Base-by-base conservation (phyloP, 495 filamentous ascomycete genomes). In the Talaromyces wortmannii region DNA sequence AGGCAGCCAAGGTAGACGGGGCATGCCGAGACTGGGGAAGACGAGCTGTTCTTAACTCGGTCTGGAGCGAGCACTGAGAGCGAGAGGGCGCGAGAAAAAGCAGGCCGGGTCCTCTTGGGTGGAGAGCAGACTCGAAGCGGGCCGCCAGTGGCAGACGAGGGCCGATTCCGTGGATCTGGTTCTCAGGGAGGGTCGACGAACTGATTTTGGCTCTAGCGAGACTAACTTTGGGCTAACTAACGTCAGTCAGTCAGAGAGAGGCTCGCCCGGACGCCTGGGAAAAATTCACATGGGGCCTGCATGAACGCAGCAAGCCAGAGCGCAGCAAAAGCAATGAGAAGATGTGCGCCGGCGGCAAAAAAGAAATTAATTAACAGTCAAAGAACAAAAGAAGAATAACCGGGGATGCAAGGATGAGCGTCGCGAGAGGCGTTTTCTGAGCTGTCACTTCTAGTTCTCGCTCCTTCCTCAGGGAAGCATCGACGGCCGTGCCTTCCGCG, bases 121-220 rank as follows among this genome's bases (percentile, higher is more conserved):
- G 29, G n/a, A 48, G 46, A 31, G 45, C 17, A 29, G 30, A 5
- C 31, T 48, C 15, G 16, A 30, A 31, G 48, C 33, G 31, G 33
- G n/a, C 45, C 10, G 45, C 13, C 45, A 16, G 13, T 16, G 11
- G n/a, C 45, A 46, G 10, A 16, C 17, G 45, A 23, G 13, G 45
- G 10, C 7, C 45, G 45, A 23, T 46, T 16, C 48, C 48, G 48
- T 50, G 48, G 48, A 50, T 50, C 48, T 50, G 48, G 48, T 50
- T 50, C 31, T 18, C 31, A 40, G 8, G 36, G 36, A 8, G 5
- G 36, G 36, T 40, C 36, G 36, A 40, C 13, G 36, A 40, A 40
- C 36, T 40, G 13, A 13, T 10, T 8, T 40, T 40, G 8, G 13
- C 8, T 10, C 36, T 13, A 40, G 36, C 36, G 36, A 40, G 36